Evolutionary conservation across 768 basidiomycete genomes (phyloP).

Genomic region (Rhodocollybia butyracea): DNA sequence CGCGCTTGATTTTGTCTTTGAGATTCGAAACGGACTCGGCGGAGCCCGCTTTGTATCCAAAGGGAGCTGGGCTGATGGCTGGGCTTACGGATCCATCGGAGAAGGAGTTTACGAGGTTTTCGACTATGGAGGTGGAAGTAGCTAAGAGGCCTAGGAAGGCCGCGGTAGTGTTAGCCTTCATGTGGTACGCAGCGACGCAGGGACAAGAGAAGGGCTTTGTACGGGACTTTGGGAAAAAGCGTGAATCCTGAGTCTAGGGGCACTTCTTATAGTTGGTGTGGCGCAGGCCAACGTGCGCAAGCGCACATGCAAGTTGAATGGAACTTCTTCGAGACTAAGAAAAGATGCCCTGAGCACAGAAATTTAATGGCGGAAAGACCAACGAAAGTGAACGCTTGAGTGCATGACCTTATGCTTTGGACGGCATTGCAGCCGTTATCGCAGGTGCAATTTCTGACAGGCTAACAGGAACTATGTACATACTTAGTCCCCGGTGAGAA

Average conservation of each 20-base stretch:
- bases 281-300: background rate
- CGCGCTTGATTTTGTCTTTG: constrained; percentile 20
- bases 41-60: constrained; percentile 16
- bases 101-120: background rate
- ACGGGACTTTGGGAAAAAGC: background rate
- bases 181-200: no score
- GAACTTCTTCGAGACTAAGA: background rate
- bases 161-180: constrained; percentile 16
- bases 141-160: constrained; percentile 12
- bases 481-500: no score
- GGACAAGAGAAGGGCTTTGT: background rate
- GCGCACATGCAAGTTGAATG: background rate
- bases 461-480: no score
- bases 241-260: background rate
- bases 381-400: no score
- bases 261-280: background rate
- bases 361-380: no score
- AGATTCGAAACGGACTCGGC: constrained; percentile 15
- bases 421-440: no score
- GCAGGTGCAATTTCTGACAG: no score
- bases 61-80: constrained; percentile 10
- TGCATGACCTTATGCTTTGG: no score
- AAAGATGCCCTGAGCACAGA: background rate
- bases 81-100: background rate
- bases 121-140: constrained; percentile 12